phyloP scores from a whole-genome alignment of 345 rosid species.

The Populus ilicifolia region DNA sequence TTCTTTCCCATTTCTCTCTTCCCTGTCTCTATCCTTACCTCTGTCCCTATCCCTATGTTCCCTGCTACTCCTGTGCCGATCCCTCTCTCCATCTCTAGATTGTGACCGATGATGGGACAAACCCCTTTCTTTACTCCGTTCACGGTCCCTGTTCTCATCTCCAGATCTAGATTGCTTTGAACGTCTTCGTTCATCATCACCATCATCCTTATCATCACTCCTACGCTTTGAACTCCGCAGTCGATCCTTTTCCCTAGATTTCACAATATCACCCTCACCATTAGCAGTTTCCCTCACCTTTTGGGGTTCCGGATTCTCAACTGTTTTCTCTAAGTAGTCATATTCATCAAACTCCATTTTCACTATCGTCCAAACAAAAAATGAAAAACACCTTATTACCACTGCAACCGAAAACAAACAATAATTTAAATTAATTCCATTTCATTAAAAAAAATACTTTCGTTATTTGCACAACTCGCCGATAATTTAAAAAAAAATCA shows the following conservation, averaged over 20 bases:
- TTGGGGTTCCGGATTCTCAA: constrained; percentile 63
- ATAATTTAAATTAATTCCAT: not conserved
- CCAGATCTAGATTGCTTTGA: constrained; percentile 53
- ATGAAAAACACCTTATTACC: not conserved
- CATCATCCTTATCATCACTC: constrained; percentile 48
- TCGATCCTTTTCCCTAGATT: constrained; percentile 41
- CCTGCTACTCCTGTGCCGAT: constrained; percentile 51
- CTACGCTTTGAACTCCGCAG: constrained; percentile 55
- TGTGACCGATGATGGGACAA: constrained; percentile 47
- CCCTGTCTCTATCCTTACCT: constrained; percentile 48
- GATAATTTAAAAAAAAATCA: not conserved
- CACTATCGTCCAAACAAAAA: not conserved
- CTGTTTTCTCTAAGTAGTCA: constrained; percentile 83
- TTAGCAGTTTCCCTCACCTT: constrained; percentile 50
- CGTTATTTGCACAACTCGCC: not conserved
- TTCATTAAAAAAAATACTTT: not conserved
- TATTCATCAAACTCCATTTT: constrained; percentile 92
- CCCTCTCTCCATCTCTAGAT: constrained; percentile 78
- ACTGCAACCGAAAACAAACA: not conserved
- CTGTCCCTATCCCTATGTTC: constrained; percentile 55
- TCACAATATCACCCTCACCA: constrained; percentile 44
- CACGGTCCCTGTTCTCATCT: constrained; percentile 49
- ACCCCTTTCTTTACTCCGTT: constrained; percentile 37
- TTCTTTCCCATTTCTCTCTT: constrained; percentile 41
- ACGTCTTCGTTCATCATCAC: constrained; percentile 24